Evolutionary conservation across 768 basidiomycete genomes (phyloP).

Genomic region (Pleurotus pulmonarius): DNA sequence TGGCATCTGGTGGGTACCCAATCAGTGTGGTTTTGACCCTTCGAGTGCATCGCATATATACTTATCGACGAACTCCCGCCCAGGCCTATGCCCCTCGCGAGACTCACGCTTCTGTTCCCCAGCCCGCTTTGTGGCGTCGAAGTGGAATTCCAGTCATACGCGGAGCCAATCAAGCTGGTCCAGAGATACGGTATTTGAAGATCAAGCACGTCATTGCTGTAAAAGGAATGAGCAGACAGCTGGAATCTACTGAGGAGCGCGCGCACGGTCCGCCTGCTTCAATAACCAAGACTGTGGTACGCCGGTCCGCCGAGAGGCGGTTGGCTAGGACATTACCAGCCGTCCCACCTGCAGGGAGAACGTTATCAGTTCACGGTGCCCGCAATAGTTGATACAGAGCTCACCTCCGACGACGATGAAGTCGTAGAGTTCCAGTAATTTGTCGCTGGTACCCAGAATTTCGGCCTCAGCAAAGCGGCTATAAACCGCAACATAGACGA

Average conservation of each 20-base stretch:
- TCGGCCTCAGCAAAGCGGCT: background rate
- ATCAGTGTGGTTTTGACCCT: background rate
- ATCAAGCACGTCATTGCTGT: conserved; percentile 13
- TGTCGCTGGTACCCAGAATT: background rate
- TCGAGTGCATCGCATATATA: background rate
- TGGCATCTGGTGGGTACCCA: conserved; percentile 9
- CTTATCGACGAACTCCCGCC: conserved; percentile 20
- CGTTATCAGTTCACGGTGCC: background rate
- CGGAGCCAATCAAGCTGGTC: conserved; percentile 6
- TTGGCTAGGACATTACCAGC: conserved; percentile 1
- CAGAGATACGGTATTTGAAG: conserved; percentile 11
- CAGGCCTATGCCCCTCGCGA: conserved; percentile 17
- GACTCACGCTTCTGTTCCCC: conserved; percentile 13
- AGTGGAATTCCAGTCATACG: conserved; percentile 23
- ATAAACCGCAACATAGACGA: too few relatives aligned
- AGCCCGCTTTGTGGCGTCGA: conserved; percentile 18
- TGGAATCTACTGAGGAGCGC: background rate
- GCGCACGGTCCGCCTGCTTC: conserved; percentile 3
- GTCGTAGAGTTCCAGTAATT: background rate
- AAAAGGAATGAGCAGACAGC: background rate
- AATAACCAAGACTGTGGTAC: background rate
- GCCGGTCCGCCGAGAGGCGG: background rate
- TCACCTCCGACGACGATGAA: background rate
- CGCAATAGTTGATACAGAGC: background rate
- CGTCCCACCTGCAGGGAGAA: background rate